phyloP scores from a whole-genome alignment of 148 eudicot genomes.

The Euryodendron excelsum region DNA sequence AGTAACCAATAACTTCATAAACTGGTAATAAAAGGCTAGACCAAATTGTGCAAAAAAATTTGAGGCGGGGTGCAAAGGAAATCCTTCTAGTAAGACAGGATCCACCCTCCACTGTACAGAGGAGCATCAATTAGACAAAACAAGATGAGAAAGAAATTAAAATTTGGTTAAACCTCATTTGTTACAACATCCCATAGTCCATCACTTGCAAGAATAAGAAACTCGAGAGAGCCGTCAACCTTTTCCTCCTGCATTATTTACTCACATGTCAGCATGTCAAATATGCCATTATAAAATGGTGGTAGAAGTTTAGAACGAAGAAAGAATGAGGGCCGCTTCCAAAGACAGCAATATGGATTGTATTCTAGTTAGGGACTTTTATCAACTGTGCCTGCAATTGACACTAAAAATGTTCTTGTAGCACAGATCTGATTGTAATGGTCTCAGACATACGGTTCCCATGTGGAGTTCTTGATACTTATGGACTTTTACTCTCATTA shows the following conservation, averaged over 20 bases:
- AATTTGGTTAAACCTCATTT: conserved; percentile 58
- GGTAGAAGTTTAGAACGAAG: background rate
- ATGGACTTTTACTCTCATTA: background rate
- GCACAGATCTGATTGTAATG: background rate
- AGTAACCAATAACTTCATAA: background rate
- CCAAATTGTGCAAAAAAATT: no score
- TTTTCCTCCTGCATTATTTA: conserved; percentile 59
- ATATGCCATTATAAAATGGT: background rate
- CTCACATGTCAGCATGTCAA: background rate
- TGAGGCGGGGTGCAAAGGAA: background rate
- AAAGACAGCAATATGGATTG: background rate
- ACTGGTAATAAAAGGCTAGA: background rate
- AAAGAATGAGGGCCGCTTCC: background rate
- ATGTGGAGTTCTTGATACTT: background rate
- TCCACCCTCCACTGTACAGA: no score
- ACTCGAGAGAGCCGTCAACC: conserved; percentile 82
- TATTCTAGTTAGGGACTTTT: background rate
- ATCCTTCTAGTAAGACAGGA: background rate
- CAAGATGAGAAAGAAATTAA: background rate
- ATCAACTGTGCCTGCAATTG: background rate
- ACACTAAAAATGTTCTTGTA: background rate
- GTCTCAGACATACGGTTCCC: background rate
- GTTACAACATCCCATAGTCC: conserved; percentile 94
- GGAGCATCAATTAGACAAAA: no score
- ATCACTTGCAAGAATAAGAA: conserved; percentile 92